phyloP scores from a whole-genome alignment of 2,329 filamentous ascomycete species.

The Emydomyces testavorans region DNA sequence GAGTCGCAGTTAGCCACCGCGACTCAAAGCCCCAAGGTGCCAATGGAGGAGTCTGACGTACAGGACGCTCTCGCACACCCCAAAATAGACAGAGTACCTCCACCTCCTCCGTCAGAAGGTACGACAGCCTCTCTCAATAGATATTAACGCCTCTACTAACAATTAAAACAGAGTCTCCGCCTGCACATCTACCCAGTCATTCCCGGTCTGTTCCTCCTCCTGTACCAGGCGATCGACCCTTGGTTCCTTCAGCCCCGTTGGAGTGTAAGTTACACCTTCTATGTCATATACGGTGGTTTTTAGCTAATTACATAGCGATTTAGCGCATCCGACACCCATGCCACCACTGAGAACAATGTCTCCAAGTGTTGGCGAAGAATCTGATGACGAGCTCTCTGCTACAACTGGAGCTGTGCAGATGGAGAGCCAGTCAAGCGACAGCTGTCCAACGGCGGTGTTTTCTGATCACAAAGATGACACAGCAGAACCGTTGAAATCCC shows the following conservation, averaged over 20 bases:
- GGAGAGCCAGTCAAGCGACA: slow-evolving; percentile 10
- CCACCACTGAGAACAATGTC: slow-evolving; percentile 47
- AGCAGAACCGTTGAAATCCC: slow-evolving; percentile 18
- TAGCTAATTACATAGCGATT: slow-evolving; percentile 23
- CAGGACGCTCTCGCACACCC: slow-evolving; percentile 19
- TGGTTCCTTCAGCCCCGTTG: slow-evolving; percentile 28
- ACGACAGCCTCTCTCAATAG: slow-evolving; percentile 21
- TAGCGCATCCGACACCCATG: slow-evolving; percentile 53
- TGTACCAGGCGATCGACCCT: slow-evolving; percentile 27
- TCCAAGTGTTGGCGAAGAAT: slow-evolving; percentile 67
- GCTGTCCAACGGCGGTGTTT: background rate
- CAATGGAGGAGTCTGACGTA: slow-evolving; percentile 19
- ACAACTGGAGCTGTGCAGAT: slow-evolving; percentile 3
- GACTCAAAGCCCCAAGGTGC: background rate
- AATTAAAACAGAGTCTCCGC: slow-evolving; percentile 24
- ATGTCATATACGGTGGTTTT: background rate
- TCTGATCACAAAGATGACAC: background rate
- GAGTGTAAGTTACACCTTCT: slow-evolving; percentile 44
- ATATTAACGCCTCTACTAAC: background rate
- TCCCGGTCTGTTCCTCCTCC: slow-evolving; percentile 31
- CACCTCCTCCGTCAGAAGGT: slow-evolving; percentile 43
- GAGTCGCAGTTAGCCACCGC: background rate
- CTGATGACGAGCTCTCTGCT: slow-evolving; percentile 70
- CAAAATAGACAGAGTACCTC: slow-evolving; percentile 34
- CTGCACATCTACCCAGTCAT: slow-evolving; percentile 28